phyloP scores from a whole-genome alignment of 129 eudicot species.

The Gnaphalium uliginosum region DNA sequence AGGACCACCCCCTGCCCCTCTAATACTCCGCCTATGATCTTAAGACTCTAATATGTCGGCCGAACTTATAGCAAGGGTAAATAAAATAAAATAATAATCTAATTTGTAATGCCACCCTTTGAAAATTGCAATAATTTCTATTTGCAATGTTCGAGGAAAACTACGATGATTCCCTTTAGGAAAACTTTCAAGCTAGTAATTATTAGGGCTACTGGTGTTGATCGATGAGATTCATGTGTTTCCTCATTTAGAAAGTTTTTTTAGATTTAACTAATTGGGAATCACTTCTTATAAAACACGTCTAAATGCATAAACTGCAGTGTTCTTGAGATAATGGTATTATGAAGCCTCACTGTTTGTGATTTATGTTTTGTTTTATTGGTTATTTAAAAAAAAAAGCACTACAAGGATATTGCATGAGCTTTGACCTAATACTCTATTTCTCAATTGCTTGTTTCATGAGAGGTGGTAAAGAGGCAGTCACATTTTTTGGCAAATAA shows the following conservation, averaged over 20 bases:
- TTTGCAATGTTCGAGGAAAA: not conserved
- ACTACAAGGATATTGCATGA: not conserved
- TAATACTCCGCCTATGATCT: too few relatives aligned
- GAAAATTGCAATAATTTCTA: not conserved
- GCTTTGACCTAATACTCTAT: not conserved
- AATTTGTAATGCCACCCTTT: conserved; percentile 1
- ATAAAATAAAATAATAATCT: not conserved
- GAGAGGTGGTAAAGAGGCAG: conserved; percentile 49
- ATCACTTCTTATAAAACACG: not conserved
- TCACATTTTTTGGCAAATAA: conserved; percentile 55
- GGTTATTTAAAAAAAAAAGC: not conserved
- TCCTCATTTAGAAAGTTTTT: not conserved
- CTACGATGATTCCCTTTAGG: not conserved
- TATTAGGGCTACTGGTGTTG: not conserved
- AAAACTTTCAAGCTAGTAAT: not conserved
- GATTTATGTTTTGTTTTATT: not conserved
- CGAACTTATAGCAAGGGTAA: conserved; percentile 9
- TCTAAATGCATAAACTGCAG: too few relatives aligned
- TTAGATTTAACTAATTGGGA: conserved; percentile 1
- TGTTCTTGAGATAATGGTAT: not conserved
- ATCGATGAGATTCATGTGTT: not conserved
- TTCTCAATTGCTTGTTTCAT: conserved; percentile 6
- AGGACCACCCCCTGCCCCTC: too few relatives aligned
- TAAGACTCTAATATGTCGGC: not conserved
- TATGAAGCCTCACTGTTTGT: not conserved